Base-by-base conservation (phyloP, 495 filamentous ascomycete species). In the Oidiodendron maius region DNA sequence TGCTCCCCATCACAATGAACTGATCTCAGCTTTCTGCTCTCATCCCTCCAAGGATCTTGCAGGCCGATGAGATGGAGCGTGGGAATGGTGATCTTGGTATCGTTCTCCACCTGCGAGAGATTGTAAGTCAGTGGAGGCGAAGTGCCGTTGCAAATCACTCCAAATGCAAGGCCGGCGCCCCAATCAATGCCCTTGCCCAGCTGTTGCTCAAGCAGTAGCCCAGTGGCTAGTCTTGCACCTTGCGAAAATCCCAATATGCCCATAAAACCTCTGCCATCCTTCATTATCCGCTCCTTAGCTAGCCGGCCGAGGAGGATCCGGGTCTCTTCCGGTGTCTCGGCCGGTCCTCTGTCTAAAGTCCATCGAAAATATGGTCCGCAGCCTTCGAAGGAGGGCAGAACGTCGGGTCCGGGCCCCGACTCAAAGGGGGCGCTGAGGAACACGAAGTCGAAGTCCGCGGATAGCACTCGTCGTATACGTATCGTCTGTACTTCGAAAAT, bases 401-500 rank as follows among this genome's bases (percentile, higher is more conserved):
- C 60, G 9, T 60, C 66, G 0, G 66, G 65, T 3, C 66, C 66
- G 24, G 66, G 30, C 0, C 30, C 43, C n/a, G 52, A 40, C 15
- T 35, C 22, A 16, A 64, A 62, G 3, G 66, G 66, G 0, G 39
- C 65, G 24, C 63, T 56, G 40, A 61, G 43, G 46, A 64, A 69
- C 22, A 68, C 47, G 47, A 67, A 61, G 16, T 58, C 48, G 47
- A 68, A 68, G 11, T 48, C 20, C 6, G 40, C 2, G 13, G 44
- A 36, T 3, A 60, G 51, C 4, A 34, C 24, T 15, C 24, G 38
- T 32, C 47, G 51, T 10, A 52, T 59, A 65, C 57, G 54, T 77
- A 81, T 65, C 9, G 78, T 76, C 51, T 84, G 78, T 3, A 77
- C 72, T 48, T 72, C 68, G 59, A 84, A 80, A 47, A 81, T 79